phyloP scores from a whole-genome alignment of 768 basidiomycete species.

The Phylloporus arenicola region DNA sequence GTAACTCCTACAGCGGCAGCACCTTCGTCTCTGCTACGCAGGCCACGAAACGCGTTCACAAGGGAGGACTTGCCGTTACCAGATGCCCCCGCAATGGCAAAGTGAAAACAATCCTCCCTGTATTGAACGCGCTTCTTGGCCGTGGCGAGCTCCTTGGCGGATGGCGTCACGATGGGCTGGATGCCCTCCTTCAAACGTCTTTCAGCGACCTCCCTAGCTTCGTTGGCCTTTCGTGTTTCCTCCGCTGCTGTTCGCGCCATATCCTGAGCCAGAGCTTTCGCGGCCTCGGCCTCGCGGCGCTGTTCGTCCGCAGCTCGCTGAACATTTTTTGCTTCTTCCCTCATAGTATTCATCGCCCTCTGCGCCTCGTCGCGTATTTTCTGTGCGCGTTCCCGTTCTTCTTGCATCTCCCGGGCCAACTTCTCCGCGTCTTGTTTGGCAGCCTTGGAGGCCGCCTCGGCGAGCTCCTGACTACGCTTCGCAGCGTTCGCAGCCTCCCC shows the following conservation, averaged over 20 bases:
- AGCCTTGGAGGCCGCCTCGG: slow-evolving; percentile 2
- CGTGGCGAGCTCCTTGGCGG: slow-evolving; percentile 6
- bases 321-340: slow-evolving; percentile 9
- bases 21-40: too few species aligned
- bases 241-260: slow-evolving; percentile 10
- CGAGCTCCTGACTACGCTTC: slow-evolving; percentile 7
- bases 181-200: slow-evolving; percentile 19
- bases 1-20: too few species aligned
- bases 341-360: slow-evolving; percentile 8
- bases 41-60: too few species aligned
- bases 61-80: too few species aligned
- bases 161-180: slow-evolving; percentile 17
- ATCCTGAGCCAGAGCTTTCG: slow-evolving; percentile 15
- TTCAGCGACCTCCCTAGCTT: slow-evolving; percentile 16
- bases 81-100: too few species aligned
- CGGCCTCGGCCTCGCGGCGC: slow-evolving; percentile 12
- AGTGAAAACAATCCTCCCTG: too few species aligned
- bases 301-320: slow-evolving; percentile 16
- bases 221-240: slow-evolving; percentile 11
- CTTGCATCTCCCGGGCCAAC: slow-evolving; percentile 6
- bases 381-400: slow-evolving; percentile 11
- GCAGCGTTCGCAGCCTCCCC: slow-evolving; percentile 1
- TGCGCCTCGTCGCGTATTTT: slow-evolving; percentile 15
- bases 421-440: slow-evolving; percentile 16
- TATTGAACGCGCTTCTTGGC: slow-evolving; percentile 20